Percentiles rank a stretch among this genome's conserved stretches.
Evolutionary conservation across 2,329 filamentous ascomycete species (phyloP).

Genomic region (Gnomoniopsis smithogilvyi): DNA sequence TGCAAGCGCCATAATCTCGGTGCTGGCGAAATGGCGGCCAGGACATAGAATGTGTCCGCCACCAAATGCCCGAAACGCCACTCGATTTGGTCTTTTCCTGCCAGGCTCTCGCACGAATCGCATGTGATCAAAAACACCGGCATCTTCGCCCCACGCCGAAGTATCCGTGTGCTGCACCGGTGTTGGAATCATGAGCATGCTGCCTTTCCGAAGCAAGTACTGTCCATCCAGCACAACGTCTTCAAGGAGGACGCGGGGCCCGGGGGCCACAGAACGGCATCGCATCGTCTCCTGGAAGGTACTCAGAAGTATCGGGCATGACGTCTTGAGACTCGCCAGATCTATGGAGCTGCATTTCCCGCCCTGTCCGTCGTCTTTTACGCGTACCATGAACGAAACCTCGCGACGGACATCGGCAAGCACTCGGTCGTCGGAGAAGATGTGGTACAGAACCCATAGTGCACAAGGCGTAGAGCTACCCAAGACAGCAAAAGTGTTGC

Average conservation of each 20-base stretch:
- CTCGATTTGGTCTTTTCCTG: background rate
- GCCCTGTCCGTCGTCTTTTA: background rate
- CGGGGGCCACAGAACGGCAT: conserved; percentile 21
- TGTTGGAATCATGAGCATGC: conserved; percentile 20
- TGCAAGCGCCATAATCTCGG: conserved; percentile 20
- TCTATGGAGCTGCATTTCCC: conserved; percentile 15
- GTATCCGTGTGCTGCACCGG: conserved; percentile 20
- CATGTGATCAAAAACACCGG: background rate
- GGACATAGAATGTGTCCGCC: conserved; percentile 15
- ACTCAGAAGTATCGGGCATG: conserved; percentile 26
- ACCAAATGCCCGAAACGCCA: background rate
- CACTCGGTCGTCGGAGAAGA: too few species aligned
- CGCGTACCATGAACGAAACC: background rate
- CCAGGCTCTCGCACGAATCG: background rate
- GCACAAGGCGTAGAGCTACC: too few species aligned
- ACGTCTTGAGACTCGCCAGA: conserved; percentile 19
- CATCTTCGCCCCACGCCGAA: conserved; percentile 13
- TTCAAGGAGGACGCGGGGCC: conserved; percentile 23
- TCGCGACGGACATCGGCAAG: too few species aligned
- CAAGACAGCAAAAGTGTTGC: too few species aligned
- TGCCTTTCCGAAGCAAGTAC: conserved; percentile 20
- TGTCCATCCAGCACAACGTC: conserved; percentile 21
- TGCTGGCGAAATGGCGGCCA: conserved; percentile 20
- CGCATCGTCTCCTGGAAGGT: conserved; percentile 28
- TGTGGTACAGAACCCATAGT: too few species aligned